Conservation (phyloP, 2,329 filamentous ascomycete species). For the Fusarium sp. region DNA sequence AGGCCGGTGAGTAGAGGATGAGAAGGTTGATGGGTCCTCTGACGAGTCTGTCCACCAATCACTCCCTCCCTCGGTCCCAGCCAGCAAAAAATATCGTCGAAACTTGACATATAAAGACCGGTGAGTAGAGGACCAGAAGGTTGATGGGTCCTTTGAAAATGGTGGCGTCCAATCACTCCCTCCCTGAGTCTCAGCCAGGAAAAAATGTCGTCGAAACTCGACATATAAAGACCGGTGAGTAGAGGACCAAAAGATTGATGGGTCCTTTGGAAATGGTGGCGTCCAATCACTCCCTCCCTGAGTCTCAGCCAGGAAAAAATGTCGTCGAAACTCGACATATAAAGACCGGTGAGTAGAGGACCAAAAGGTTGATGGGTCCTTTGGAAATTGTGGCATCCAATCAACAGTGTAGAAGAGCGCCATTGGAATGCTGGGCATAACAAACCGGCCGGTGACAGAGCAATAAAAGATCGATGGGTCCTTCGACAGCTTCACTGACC, state of each 20-base stretch:
- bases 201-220: not conserved
- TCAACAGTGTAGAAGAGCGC: not conserved
- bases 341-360: not conserved
- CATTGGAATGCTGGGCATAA: not conserved
- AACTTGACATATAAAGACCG: not conserved
- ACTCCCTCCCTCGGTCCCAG: not conserved
- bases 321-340: not conserved
- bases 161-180: conserved; percentile 2
- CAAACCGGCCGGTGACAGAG: not conserved
- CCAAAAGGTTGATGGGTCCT: not conserved
- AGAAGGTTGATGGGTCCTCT: not conserved
- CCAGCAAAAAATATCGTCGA: not conserved
- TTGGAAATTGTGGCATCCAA: conserved; percentile 3
- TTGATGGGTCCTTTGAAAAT: not conserved
- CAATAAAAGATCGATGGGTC: not conserved
- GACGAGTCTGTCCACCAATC: not conserved
- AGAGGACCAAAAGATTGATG: not conserved
- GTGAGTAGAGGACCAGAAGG: not conserved
- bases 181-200: too few species aligned
- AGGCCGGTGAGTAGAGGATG: not conserved
- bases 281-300: too few species aligned
- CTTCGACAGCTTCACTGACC: not conserved
- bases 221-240: not conserved
- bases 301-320: too few species aligned
- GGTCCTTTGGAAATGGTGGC: conserved; percentile 2